phyloP scores from a whole-genome alignment of 257 asterid species.

The Solanum appendiculatum region DNA sequence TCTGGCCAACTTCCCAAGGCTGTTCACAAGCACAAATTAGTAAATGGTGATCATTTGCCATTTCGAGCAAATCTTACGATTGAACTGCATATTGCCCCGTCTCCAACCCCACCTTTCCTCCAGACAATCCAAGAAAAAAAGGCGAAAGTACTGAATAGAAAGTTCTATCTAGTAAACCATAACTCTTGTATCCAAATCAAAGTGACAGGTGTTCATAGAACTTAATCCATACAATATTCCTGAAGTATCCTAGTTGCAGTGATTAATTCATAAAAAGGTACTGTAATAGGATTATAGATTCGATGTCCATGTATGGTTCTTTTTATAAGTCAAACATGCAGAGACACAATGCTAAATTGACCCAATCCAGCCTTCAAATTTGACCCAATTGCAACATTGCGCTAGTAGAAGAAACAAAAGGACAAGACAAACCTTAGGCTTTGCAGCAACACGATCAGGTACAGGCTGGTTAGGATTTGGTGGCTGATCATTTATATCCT shows the following conservation, averaged over 20 bases:
- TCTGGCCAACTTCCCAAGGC: constrained; percentile 83
- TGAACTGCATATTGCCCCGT: not conserved
- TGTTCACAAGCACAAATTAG: constrained; percentile 20
- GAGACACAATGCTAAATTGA: not conserved
- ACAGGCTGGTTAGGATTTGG: constrained; percentile 89
- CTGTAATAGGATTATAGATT: not conserved
- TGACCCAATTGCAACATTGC: not conserved
- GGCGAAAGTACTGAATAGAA: not conserved
- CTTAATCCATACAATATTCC: not conserved
- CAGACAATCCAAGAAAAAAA: not conserved
- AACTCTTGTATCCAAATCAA: not conserved
- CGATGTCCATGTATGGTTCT: not conserved
- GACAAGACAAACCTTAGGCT: constrained; percentile 57
- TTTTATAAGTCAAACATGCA: not conserved
- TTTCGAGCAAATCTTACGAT: not conserved
- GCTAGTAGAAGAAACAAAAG: not conserved
- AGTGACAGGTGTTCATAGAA: not conserved
- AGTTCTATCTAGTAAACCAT: not conserved
- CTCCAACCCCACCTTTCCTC: not conserved
- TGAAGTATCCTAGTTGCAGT: not conserved
- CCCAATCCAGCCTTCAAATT: not conserved
- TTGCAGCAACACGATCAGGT: constrained; percentile 55
- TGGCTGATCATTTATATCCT: constrained; percentile 91
- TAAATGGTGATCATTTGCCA: not conserved
- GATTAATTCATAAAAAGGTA: not conserved